Conservation (phyloP, 148 eudicot genomes). For the Camellia japonica region DNA sequence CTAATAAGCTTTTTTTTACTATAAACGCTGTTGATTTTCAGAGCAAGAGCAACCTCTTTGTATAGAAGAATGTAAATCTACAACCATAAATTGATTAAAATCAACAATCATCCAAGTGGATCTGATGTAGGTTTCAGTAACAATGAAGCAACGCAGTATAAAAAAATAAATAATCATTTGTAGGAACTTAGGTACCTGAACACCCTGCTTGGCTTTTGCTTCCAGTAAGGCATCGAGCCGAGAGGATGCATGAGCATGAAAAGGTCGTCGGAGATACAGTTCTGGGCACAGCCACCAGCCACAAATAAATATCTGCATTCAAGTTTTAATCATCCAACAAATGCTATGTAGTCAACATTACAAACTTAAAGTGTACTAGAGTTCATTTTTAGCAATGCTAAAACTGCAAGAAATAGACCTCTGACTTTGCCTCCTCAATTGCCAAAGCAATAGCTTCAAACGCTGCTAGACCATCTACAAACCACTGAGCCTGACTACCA, state of each 20-base stretch:
- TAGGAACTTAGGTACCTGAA: constrained; percentile 59
- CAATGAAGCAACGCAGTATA: not conserved
- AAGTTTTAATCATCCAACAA: constrained; percentile 23
- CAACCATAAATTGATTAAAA: constrained; percentile 21
- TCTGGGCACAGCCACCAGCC: constrained; percentile 99
- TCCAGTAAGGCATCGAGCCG: constrained; percentile 89
- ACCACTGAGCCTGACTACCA: constrained; percentile 96
- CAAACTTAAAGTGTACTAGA: constrained; percentile 12
- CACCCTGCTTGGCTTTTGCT: constrained; percentile 93
- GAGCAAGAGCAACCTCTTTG: constrained; percentile 91
- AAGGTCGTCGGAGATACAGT: constrained; percentile 82
- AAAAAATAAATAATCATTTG: not conserved
- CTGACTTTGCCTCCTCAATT: constrained; percentile 90
- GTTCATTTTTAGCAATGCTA: not conserved
- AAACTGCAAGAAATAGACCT: constrained; percentile 43
- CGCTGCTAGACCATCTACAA: constrained; percentile 85
- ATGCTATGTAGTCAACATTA: constrained; percentile 18
- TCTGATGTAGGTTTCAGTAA: not conserved
- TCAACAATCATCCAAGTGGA: constrained; percentile 7
- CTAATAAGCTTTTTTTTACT: constrained; percentile 85
- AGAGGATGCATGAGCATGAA: constrained; percentile 63
- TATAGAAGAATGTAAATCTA: constrained; percentile 92
- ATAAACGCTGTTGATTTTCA: constrained; percentile 92
- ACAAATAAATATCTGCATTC: constrained; percentile 86
- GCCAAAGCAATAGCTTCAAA: constrained; percentile 92